These are phyloP conservation scores for Capsella rubella DNA, from an alignment of 441 rosid species.

Conservation along the genomic window DNA sequence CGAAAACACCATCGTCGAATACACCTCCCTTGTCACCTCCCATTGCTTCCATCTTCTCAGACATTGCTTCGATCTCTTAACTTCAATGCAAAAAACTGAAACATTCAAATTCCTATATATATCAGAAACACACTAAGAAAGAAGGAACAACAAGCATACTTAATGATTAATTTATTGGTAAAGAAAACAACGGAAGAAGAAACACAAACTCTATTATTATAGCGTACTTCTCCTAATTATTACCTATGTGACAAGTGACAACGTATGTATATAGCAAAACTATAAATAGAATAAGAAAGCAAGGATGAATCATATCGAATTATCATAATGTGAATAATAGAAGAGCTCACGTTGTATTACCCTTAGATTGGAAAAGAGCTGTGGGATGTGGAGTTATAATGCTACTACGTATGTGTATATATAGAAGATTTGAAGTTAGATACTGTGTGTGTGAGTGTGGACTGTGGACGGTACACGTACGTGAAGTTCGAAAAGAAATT, in stretches of 20 bases:
- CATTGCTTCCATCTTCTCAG: neutral
- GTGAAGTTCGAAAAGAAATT: no score
- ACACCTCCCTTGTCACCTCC: neutral
- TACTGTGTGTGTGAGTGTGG: no score
- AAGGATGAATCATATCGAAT: neutral
- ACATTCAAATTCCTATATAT: neutral
- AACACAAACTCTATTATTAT: neutral
- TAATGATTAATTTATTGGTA: neutral
- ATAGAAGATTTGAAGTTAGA: no score
- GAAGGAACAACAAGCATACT: neutral
- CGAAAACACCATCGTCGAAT: neutral
- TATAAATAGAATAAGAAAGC: neutral
- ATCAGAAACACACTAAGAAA: neutral
- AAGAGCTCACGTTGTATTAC: neutral
- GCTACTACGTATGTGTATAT: neutral
- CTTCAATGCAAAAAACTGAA: neutral
- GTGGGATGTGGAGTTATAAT: neutral
- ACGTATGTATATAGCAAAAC: neutral
- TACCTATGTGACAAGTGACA: no score
- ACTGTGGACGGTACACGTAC: no score
- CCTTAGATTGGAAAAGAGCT: neutral
- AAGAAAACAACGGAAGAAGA: neutral
- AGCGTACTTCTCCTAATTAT: no score
- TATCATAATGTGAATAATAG: neutral
- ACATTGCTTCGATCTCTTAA: neutral